Conservation (phyloP, 2,329 filamentous ascomycete species). For the Moelleriella libera region DNA sequence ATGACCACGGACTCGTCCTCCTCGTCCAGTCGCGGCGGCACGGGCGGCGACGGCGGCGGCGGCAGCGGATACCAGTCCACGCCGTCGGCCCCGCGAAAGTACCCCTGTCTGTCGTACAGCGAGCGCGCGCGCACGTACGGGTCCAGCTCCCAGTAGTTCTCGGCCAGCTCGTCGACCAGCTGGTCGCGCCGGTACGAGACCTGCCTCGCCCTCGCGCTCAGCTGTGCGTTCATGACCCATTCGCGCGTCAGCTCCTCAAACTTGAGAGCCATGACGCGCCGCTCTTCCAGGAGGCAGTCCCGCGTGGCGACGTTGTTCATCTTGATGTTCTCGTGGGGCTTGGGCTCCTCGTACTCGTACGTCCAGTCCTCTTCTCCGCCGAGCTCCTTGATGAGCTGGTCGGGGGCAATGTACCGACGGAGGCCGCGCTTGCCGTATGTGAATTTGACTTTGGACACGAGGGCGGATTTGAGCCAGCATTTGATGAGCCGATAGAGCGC, state of each 20-base stretch:
- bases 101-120: conserved; percentile 61
- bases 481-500: conserved; percentile 80
- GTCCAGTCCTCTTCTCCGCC: conserved; percentile 68
- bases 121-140: conserved; percentile 65
- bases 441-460: conserved; percentile 79
- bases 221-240: conserved; percentile 44
- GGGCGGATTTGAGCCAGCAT: conserved; percentile 83
- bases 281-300: conserved; percentile 45
- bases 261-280: conserved; percentile 45
- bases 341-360: conserved; percentile 64
- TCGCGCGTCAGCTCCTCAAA: conserved; percentile 59
- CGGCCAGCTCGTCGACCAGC: conserved; percentile 44
- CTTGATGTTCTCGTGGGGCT: conserved; percentile 53
- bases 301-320: conserved; percentile 48
- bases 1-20: conserved; percentile 1
- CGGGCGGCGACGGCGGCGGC: neutral
- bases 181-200: conserved; percentile 39
- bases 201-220: conserved; percentile 21
- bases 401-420: conserved; percentile 51
- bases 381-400: conserved; percentile 59
- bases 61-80: conserved; percentile 46
- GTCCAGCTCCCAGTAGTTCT: conserved; percentile 75
- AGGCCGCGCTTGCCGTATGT: conserved; percentile 65
- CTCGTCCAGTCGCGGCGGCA: too few species aligned
- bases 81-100: conserved; percentile 50